Evolutionary conservation across 495 filamentous ascomycete genomes (phyloP).

Genomic region (Hapsidospora chrysogenum): DNA sequence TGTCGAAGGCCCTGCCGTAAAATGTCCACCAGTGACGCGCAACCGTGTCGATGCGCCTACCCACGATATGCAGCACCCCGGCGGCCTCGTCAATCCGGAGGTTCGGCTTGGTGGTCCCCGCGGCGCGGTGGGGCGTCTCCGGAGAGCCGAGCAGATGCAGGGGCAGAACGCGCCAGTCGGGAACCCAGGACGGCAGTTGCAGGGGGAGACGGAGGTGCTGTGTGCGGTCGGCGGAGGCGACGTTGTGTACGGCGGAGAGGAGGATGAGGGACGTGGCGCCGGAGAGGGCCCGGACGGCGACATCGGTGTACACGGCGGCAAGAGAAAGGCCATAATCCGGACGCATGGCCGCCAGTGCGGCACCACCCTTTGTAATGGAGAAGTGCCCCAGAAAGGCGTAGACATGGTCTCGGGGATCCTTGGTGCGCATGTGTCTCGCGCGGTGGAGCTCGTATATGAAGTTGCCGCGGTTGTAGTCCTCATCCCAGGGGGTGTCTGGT

Average conservation of each 20-base stretch:
- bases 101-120: constrained; percentile 1
- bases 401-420: constrained; percentile 12
- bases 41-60: not conserved
- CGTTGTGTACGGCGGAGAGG: constrained; percentile 8
- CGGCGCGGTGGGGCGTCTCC: constrained; percentile 1
- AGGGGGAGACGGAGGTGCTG: not conserved
- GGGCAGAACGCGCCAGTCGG: constrained; percentile 7
- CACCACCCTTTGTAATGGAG: constrained; percentile 1
- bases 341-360: not conserved
- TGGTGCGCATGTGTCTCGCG: constrained; percentile 8
- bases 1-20: constrained; percentile 2
- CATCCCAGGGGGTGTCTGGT: constrained; percentile 5
- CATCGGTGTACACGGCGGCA: constrained; percentile 4
- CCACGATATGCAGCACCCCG: not conserved
- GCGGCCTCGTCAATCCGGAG: not conserved
- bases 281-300: constrained; percentile 3
- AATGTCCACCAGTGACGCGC: constrained; percentile 1
- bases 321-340: constrained; percentile 7
- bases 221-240: not conserved
- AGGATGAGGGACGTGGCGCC: constrained; percentile 6
- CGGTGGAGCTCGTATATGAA: constrained; percentile 15
- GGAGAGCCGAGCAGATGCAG: constrained; percentile 4
- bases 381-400: constrained; percentile 12
- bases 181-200: constrained; percentile 7
- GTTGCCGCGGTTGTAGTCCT: constrained; percentile 12